Percentiles rank a stretch among this genome's conserved stretches.
phyloP scores from a whole-genome alignment of 768 basidiomycete genomes.

The Tricholoma matsutake region DNA sequence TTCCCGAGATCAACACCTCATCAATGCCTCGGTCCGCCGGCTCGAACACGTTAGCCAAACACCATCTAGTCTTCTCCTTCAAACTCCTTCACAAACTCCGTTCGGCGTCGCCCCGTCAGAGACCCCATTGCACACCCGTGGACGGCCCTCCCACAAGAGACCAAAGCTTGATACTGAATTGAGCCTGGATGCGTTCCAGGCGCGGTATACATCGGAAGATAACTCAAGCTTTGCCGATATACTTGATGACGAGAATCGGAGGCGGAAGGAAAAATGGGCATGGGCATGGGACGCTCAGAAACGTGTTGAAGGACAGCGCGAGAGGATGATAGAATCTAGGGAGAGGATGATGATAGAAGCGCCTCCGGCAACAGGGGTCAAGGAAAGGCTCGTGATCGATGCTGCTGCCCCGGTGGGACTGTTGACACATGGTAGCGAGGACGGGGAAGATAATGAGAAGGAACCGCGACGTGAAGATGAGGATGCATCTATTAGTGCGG shows the following conservation, averaged over 20 bases:
- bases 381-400: slow-evolving; percentile 66
- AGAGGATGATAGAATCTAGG: slow-evolving; percentile 62
- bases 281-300: slow-evolving; percentile 97
- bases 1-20: slow-evolving; percentile 72
- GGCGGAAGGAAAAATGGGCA: slow-evolving; percentile 72
- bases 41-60: slow-evolving; percentile 62
- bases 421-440: slow-evolving; percentile 37
- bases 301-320: slow-evolving; percentile 66
- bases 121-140: slow-evolving; percentile 55
- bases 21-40: slow-evolving; percentile 71
- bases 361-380: slow-evolving; percentile 56
- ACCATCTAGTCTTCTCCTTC: slow-evolving; percentile 37
- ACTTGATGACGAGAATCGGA: slow-evolving; percentile 83
- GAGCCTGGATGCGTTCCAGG: slow-evolving; percentile 84
- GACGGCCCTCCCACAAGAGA: slow-evolving; percentile 52
- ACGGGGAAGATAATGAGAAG: slow-evolving; percentile 22
- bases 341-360: slow-evolving; percentile 74
- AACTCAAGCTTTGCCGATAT: slow-evolving; percentile 96
- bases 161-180: slow-evolving; percentile 56
- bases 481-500: slow-evolving; percentile 17
- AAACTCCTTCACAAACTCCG: slow-evolving; percentile 64
- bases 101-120: slow-evolving; percentile 56
- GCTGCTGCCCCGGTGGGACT: slow-evolving; percentile 53
- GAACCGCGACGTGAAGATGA: slow-evolving; percentile 20
- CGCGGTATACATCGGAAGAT: slow-evolving; percentile 92